phyloP scores from a whole-genome alignment of 2,329 filamentous ascomycete species.

The Penicillium polonicum region DNA sequence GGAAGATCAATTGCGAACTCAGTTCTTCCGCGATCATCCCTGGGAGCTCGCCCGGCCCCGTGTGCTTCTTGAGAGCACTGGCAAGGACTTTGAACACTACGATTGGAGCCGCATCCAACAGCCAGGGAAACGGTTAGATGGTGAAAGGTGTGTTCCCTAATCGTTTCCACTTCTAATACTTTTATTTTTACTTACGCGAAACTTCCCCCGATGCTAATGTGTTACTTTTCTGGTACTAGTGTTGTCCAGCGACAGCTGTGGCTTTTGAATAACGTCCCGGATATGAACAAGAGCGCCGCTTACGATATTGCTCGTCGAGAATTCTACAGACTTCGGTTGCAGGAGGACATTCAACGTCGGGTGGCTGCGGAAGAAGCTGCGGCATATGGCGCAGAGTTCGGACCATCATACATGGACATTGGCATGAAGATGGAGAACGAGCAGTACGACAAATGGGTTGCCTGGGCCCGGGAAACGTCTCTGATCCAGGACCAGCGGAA shows the following conservation, averaged over 20 bases:
- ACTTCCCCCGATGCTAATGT: constrained; percentile 9
- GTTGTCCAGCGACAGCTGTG: constrained; percentile 90
- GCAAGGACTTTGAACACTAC: constrained; percentile 71
- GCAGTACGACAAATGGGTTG: constrained; percentile 80
- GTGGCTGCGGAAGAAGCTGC: constrained; percentile 85
- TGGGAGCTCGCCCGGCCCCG: constrained; percentile 93
- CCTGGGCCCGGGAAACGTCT: constrained; percentile 64
- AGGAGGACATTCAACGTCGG: constrained; percentile 77
- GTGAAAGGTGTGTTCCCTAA: constrained; percentile 67
- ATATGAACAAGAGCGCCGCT: constrained; percentile 63
- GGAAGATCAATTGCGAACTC: constrained; percentile 75
- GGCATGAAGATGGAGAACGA: constrained; percentile 79
- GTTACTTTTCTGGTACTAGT: constrained; percentile 48
- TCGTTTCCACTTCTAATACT: not conserved
- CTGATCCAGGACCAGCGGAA: constrained; percentile 49
- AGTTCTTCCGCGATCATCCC: constrained; percentile 91
- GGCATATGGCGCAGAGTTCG: constrained; percentile 84
- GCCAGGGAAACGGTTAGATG: constrained; percentile 71
- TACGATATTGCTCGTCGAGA: constrained; percentile 88
- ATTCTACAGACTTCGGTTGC: constrained; percentile 81
- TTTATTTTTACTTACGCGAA: not conserved
- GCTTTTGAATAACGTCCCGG: constrained; percentile 66
- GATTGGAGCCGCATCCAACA: constrained; percentile 82
- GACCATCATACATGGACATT: constrained; percentile 70
- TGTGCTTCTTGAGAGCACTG: constrained; percentile 79